These are phyloP conservation scores for Durotheca rogersii DNA, from an alignment of 495 filamentous ascomycete genomes.

Conservation along the genomic window DNA sequence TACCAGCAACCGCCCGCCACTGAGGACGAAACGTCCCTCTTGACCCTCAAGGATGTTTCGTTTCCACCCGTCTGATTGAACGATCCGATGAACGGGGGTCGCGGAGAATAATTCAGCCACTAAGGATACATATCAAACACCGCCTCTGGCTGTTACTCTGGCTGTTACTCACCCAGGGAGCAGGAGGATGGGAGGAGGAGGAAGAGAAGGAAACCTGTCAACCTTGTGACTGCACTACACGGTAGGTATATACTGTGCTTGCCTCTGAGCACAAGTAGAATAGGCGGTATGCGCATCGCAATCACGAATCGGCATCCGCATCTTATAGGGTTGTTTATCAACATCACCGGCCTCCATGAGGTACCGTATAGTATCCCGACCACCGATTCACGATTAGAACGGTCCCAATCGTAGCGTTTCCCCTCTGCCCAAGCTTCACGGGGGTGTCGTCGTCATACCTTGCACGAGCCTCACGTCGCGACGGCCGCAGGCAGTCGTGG, in stretches of 20 bases:
- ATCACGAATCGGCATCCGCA: not conserved
- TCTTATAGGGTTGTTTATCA: no score
- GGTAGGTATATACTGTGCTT: conserved; percentile 16
- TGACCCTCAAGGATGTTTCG: conserved; percentile 10
- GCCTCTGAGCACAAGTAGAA: not conserved
- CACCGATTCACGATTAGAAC: no score
- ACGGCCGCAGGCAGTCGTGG: conserved; percentile 12
- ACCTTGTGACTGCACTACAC: no score
- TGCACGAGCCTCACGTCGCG: conserved; percentile 25
- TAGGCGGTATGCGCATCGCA: not conserved
- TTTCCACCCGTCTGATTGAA: conserved; percentile 13
- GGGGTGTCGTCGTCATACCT: conserved; percentile 29
- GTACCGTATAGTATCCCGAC: no score
- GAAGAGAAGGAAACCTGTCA: no score
- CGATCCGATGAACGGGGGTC: conserved; percentile 9
- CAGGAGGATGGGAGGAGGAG: no score
- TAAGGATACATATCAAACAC: no score
- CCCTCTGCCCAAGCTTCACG: conserved; percentile 4
- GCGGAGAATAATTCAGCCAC: conserved; percentile 28
- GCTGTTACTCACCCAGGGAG: no score
- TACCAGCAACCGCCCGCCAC: conserved; percentile 2
- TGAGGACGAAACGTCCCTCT: conserved; percentile 13
- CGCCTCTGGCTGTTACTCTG: no score
- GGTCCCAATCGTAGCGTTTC: not conserved
- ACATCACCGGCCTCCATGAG: no score